Conservation (phyloP, 2,329 filamentous ascomycete genomes). For the Pseudocercospora pini-densiflorae region DNA sequence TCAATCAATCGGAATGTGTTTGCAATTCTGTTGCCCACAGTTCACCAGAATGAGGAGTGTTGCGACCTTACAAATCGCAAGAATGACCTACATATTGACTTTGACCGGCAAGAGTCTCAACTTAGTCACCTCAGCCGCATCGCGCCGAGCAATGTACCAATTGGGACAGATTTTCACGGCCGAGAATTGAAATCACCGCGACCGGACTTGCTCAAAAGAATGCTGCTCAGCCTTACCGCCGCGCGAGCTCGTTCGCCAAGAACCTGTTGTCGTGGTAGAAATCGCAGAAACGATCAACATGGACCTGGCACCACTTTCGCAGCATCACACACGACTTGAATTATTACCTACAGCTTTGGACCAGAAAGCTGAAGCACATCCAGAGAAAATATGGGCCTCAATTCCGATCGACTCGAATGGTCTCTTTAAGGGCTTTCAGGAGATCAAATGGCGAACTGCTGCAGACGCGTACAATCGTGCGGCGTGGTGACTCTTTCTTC, state of each 20-base stretch:
- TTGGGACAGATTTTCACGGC: background rate
- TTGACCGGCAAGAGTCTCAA: background rate
- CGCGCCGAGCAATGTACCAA: background rate
- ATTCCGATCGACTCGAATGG: background rate
- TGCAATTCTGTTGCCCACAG: too few species aligned
- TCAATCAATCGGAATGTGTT: too few species aligned
- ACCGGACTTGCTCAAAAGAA: too few species aligned
- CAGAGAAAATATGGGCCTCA: background rate
- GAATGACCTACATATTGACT: background rate
- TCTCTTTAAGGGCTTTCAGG: background rate
- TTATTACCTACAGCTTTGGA: background rate
- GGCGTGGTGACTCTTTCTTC: background rate
- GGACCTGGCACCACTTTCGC: background rate
- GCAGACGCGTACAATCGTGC: background rate
- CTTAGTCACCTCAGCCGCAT: background rate
- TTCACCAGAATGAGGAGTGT: too few species aligned
- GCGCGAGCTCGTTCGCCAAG: too few species aligned
- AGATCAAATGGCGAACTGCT: background rate
- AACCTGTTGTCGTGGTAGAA: too few species aligned
- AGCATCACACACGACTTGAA: background rate
- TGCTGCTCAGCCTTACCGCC: too few species aligned
- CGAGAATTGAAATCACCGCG: too few species aligned
- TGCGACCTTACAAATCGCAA: background rate
- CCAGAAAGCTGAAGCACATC: background rate
- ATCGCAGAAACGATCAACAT: background rate